phyloP scores from a whole-genome alignment of 345 rosid genomes.

The Geranium brycei region DNA sequence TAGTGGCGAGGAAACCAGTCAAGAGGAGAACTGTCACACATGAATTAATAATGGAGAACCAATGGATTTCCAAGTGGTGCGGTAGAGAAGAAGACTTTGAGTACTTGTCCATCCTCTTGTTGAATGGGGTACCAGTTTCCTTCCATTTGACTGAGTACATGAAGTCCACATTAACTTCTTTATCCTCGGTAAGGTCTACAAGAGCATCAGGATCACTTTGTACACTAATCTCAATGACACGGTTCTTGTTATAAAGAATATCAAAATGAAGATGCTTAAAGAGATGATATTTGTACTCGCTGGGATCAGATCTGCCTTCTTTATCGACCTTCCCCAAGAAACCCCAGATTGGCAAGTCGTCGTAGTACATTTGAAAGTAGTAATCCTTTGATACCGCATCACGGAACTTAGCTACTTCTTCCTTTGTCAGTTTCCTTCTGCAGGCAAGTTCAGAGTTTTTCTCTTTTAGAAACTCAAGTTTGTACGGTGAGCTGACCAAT shows the following conservation, averaged over 20 bases:
- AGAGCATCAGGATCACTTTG: conserved; percentile 27
- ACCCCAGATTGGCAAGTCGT: conserved; percentile 48
- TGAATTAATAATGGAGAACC: conserved; percentile 48
- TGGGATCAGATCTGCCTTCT: conserved; percentile 28
- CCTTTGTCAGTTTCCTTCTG: conserved; percentile 18
- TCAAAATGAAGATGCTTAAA: conserved; percentile 36
- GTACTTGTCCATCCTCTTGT: conserved; percentile 48
- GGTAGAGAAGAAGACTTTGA: conserved; percentile 39
- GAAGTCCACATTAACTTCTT: conserved; percentile 33
- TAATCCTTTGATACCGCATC: conserved; percentile 29
- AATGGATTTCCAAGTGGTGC: conserved; percentile 47
- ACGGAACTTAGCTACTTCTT: conserved; percentile 33
- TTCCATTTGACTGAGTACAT: conserved; percentile 45
- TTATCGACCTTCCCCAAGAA: conserved; percentile 41
- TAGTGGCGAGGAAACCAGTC: conserved; percentile 52
- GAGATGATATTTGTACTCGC: conserved; percentile 34
- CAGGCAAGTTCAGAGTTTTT: conserved; percentile 31
- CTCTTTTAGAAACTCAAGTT: conserved; percentile 29
- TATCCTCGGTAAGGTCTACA: conserved; percentile 38
- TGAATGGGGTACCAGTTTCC: conserved; percentile 36
- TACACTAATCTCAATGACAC: conserved; percentile 34
- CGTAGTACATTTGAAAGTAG: conserved; percentile 52
- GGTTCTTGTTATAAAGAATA: conserved; percentile 35
- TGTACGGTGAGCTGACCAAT: conserved; percentile 38
- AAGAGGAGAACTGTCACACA: conserved; percentile 48